Percentiles rank a stretch among this genome's conserved stretches.
phyloP scores from a whole-genome alignment of 257 asterid species.

The Plectranthus barbatus region DNA sequence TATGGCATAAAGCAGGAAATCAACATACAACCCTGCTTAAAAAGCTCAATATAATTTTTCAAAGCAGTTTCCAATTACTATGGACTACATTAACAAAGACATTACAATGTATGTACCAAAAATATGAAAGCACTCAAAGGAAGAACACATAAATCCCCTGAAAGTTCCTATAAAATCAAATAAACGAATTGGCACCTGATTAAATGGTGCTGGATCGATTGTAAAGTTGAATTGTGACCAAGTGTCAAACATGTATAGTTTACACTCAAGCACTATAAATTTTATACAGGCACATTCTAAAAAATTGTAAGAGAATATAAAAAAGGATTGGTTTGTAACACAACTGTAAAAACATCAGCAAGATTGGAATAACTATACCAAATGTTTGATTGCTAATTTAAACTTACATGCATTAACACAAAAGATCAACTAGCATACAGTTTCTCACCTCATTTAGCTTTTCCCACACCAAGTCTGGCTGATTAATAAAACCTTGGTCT shows the following conservation, averaged over 20 bases:
- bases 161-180: background rate
- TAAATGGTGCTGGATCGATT: too few species aligned
- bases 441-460: slow-evolving; percentile 84
- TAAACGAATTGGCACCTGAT: background rate
- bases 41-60: background rate
- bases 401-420: background rate
- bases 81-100: background rate
- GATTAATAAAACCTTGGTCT: slow-evolving; percentile 81
- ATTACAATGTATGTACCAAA: background rate
- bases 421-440: background rate
- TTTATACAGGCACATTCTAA: background rate
- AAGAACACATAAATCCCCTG: background rate
- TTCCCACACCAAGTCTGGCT: slow-evolving; percentile 95
- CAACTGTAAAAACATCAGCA: background rate
- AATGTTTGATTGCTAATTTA: background rate
- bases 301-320: background rate
- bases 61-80: background rate
- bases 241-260: too few species aligned
- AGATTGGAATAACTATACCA: background rate
- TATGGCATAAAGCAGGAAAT: background rate
- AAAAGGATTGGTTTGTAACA: background rate
- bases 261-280: too few species aligned
- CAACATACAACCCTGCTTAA: background rate
- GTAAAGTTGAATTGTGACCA: too few species aligned
- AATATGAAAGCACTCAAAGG: background rate